Conservation (phyloP, 2,329 filamentous ascomycete genomes). For the Leptographium wingfieldii region DNA sequence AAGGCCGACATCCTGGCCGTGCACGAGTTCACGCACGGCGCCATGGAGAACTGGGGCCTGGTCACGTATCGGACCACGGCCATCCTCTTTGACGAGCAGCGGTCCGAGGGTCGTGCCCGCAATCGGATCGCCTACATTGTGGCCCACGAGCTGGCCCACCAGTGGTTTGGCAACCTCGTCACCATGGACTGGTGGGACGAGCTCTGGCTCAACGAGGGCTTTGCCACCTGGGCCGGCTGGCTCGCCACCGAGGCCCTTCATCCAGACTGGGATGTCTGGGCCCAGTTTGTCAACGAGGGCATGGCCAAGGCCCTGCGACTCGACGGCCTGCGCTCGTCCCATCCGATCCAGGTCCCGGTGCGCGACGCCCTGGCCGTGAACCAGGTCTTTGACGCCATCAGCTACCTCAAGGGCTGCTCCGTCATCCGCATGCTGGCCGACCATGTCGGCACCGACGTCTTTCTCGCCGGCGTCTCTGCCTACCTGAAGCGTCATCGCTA, state of each 20-base stretch:
- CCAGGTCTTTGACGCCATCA: constrained; percentile 95
- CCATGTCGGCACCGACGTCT: constrained; percentile 76
- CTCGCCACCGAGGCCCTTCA: constrained; percentile 81
- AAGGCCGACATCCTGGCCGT: constrained; percentile 87
- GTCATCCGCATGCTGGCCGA: constrained; percentile 92
- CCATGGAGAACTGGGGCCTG: constrained; percentile 95
- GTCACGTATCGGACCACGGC: constrained; percentile 94
- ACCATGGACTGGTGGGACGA: constrained; percentile 99
- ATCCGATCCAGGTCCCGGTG: constrained; percentile 93
- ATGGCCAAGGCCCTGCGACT: constrained; percentile 85
- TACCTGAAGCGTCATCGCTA: constrained; percentile 87
- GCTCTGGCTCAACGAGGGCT: constrained; percentile 93
- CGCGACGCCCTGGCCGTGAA: constrained; percentile 90
- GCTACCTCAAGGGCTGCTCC: constrained; percentile 91
- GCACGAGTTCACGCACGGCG: constrained; percentile 78
- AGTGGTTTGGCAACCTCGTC: constrained; percentile 96
- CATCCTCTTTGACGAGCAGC: constrained; percentile 88
- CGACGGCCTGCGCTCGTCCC: constrained; percentile 80
- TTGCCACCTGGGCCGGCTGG: constrained; percentile 98
- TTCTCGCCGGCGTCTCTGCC: constrained; percentile 77
- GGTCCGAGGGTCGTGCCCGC: constrained; percentile 80
- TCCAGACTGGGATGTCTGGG: constrained; percentile 96
- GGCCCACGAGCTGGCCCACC: constrained; percentile 94
- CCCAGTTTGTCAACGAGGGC: constrained; percentile 90
- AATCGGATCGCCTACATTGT: constrained; percentile 95